Base-by-base conservation (phyloP, 495 filamentous ascomycete species). In the Penicillium alfredii region DNA sequence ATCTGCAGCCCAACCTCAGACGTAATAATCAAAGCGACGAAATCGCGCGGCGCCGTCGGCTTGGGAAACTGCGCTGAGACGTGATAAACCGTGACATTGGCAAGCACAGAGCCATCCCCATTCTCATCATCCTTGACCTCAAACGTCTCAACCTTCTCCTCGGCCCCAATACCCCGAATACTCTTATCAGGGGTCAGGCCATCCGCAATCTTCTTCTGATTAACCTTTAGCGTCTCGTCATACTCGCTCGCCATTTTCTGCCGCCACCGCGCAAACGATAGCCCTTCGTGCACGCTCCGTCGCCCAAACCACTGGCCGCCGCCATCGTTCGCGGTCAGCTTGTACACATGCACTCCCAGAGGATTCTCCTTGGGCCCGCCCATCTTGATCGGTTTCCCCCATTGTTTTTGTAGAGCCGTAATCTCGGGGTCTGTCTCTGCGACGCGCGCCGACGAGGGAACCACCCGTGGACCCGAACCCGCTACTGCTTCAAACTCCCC, bases 241-340 rank as follows among this genome's bases (percentile, higher is more conserved):
- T 68, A 66, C 53, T 74, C 66, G 0, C 68, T 41, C 0, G 64
- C 63, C 1, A 73, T 35, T 42, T 73, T 74, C 41, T 46, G 40
- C 42, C 50, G 44, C 67, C 81, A 95, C 51, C 75, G 81, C 8
- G 66, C 59, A 54, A 93, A 97, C 1, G 76, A 64, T 13, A 92
- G 52, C 0, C 81, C 80, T 45, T 81, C 76, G 41, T 96, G 88
- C 10, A 96, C 69, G 47, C 86, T 94, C 17, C 87, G 69, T 37
- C 92, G 62, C 7, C 84, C 87, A 60, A 96, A 97, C 90, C 90
- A 97, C 3, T 78, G 69, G 0, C 90, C 92, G 30, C 81, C 81
- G 2, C 88, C 82, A 51, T 96, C 92, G 38, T 81, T 78, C 0
- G 81, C 78, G 0, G 67, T 56, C 16, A 92, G 66, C 54, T 93